A percentile compares a stretch with the other conserved stretches of the same genome.
These are phyloP conservation scores for Trypanosoma cruzi DNA, from an alignment of 208 protist species.

Conservation along the genomic window DNA sequence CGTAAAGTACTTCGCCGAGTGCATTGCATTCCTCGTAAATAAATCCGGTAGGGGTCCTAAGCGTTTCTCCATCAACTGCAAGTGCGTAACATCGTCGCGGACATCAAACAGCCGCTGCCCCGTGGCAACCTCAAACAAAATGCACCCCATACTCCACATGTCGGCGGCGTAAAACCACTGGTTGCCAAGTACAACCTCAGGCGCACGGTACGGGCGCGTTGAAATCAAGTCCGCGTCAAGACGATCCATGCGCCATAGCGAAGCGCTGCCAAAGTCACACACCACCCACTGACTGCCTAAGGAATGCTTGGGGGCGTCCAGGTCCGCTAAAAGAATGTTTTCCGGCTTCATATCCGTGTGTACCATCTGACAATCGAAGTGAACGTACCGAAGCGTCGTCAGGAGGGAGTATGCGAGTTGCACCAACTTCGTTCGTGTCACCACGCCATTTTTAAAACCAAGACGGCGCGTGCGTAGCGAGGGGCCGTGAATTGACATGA, in stretches of 20 bases:
- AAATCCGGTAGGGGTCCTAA: slow-evolving; percentile 64
- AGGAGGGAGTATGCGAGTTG: slow-evolving; percentile 74
- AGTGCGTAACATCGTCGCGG: slow-evolving; percentile 80
- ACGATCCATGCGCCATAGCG: slow-evolving; percentile 64
- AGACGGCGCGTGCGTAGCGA: slow-evolving; percentile 69
- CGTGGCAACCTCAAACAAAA: slow-evolving; percentile 91
- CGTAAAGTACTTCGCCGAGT: slow-evolving; percentile 66
- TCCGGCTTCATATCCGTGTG: slow-evolving; percentile 98
- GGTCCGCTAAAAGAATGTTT: slow-evolving; percentile 93
- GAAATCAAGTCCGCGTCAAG: slow-evolving; percentile 85
- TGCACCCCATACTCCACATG: slow-evolving; percentile 94
- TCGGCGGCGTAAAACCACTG: slow-evolving; percentile 93
- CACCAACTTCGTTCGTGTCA: slow-evolving; percentile 55
- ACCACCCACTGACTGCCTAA: slow-evolving; percentile 72
- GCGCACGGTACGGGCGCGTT: slow-evolving; percentile 92
- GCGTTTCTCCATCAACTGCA: slow-evolving; percentile 76
- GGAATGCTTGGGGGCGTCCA: slow-evolving; percentile 37
- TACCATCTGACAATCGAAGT: slow-evolving; percentile 89
- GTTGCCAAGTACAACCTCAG: slow-evolving; percentile 87
- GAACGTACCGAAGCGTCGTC: slow-evolving; percentile 76
- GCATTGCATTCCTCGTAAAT: slow-evolving; percentile 40
- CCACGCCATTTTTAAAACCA: slow-evolving; percentile 59
- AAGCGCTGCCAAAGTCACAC: slow-evolving; percentile 91
- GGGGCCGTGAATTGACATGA: slow-evolving; percentile 80
- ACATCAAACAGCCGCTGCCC: slow-evolving; percentile 93